Percentiles rank a stretch among this genome's conserved stretches.
Conservation (phyloP, 306 rosid genomes). For the Nissolia schottii region DNA sequence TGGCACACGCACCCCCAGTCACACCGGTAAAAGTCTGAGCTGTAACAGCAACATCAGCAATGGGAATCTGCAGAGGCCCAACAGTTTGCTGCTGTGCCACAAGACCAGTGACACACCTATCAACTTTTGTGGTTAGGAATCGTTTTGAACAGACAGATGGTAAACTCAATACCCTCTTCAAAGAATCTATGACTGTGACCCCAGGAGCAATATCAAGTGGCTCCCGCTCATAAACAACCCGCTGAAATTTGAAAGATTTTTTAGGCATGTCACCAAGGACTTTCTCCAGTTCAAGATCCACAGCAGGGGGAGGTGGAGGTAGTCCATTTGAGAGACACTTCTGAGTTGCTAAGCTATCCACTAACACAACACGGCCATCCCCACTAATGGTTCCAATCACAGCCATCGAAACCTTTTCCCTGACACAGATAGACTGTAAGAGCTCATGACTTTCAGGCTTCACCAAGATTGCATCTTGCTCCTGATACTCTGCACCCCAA, state of each 20-base stretch:
- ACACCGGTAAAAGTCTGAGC: constrained; percentile 68
- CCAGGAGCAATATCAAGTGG: constrained; percentile 84
- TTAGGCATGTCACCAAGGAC: constrained; percentile 95
- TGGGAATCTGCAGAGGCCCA: constrained; percentile 84
- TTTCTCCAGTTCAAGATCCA: constrained; percentile 84
- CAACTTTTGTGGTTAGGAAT: constrained; percentile 72
- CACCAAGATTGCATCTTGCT: constrained; percentile 88
- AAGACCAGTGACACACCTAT: constrained; percentile 83
- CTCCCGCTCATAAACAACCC: constrained; percentile 49
- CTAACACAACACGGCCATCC: constrained; percentile 63
- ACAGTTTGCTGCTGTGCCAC: constrained; percentile 94
- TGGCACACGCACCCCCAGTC: constrained; percentile 90
- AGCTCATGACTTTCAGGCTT: constrained; percentile 67
- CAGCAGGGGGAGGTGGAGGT: constrained; percentile 71
- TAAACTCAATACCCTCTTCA: constrained; percentile 76
- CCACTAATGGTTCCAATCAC: constrained; percentile 83
- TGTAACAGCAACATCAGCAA: constrained; percentile 83
- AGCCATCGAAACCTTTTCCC: constrained; percentile 90
- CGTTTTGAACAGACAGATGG: constrained; percentile 85
- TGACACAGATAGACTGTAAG: constrained; percentile 62
- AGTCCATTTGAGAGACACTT: constrained; percentile 46
- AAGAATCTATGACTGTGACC: constrained; percentile 50
- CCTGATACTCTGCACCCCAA: constrained; percentile 97
- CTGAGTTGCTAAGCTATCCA: constrained; percentile 60
- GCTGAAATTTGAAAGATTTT: constrained; percentile 58